A percentile compares a stretch with the other conserved stretches of the same genome.
Evolutionary conservation across 2,329 filamentous ascomycete genomes (phyloP).

Genomic region (Aspergillus pseudotamarii): DNA sequence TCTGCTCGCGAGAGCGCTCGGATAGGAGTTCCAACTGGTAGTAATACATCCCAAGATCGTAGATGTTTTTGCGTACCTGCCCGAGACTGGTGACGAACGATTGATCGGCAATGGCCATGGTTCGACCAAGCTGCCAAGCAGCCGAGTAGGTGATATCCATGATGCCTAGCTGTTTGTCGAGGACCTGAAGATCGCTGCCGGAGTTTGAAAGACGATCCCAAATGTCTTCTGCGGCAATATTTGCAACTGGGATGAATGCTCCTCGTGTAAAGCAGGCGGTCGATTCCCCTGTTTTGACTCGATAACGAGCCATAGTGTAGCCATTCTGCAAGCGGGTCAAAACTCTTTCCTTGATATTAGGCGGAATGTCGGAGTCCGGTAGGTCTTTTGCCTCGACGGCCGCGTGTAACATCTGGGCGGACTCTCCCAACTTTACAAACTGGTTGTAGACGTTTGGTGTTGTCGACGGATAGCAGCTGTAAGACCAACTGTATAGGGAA

Average conservation of each 20-base stretch:
- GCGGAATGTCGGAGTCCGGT: slow-evolving; percentile 5
- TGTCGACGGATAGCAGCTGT: slow-evolving; percentile 40
- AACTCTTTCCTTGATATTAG: not conserved
- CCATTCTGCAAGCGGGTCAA: slow-evolving; percentile 38
- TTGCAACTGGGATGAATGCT: slow-evolving; percentile 38
- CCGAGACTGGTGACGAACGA: slow-evolving; percentile 23
- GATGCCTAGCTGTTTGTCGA: slow-evolving; percentile 42
- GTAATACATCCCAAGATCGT: not conserved
- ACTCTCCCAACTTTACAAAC: not conserved
- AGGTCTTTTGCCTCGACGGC: too few relatives aligned
- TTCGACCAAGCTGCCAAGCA: slow-evolving; percentile 50
- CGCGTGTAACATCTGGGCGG: not conserved
- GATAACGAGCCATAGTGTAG: slow-evolving; percentile 42
- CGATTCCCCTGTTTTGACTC: slow-evolving; percentile 44
- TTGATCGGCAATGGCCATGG: slow-evolving; percentile 41
- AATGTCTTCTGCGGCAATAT: slow-evolving; percentile 7
- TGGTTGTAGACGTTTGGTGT: not conserved
- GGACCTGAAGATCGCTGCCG: slow-evolving; percentile 42
- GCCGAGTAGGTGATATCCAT: slow-evolving; percentile 50
- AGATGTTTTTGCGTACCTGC: not conserved
- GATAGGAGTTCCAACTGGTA: not conserved
- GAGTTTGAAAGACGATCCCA: slow-evolving; percentile 31
- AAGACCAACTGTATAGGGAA: slow-evolving; percentile 47
- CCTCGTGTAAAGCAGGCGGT: slow-evolving; percentile 43
- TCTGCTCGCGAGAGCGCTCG: not conserved